A percentile compares a stretch with the other conserved stretches of the same genome.
These are phyloP conservation scores for Skeletonema marinoi DNA, from an alignment of 108 stramenopile species.

Conservation along the genomic window DNA sequence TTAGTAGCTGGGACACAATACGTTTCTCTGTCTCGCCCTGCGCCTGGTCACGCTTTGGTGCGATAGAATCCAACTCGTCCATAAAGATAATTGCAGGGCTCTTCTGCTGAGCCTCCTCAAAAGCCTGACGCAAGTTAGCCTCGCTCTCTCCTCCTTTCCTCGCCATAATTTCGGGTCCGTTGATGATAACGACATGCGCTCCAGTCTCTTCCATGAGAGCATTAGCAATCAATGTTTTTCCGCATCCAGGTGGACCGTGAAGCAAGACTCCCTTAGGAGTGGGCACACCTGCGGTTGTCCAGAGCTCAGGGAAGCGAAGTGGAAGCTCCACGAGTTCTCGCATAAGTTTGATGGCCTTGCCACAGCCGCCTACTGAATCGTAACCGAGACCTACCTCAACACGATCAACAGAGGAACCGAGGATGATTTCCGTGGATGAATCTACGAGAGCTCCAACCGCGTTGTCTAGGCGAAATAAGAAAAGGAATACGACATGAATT, in stretches of 20 bases:
- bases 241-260: conserved; percentile 97
- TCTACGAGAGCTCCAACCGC: conserved; percentile 65
- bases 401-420: conserved; percentile 70
- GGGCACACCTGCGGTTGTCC: conserved; percentile 95
- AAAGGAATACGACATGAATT: background rate
- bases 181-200: conserved; percentile 94
- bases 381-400: conserved; percentile 87
- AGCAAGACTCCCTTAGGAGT: conserved; percentile 96
- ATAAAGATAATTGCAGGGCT: conserved; percentile 97
- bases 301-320: conserved; percentile 93
- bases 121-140: conserved; percentile 94
- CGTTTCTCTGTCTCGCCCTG: conserved; percentile 95
- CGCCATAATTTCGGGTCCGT: conserved; percentile 98
- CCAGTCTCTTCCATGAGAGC: conserved; percentile 97
- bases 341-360: conserved; percentile 88
- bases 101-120: conserved; percentile 88
- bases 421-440: conserved; percentile 53
- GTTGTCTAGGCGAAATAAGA: conserved; percentile 11
- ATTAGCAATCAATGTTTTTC: conserved; percentile 96
- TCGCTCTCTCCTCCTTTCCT: conserved; percentile 96
- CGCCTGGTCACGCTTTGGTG: conserved; percentile 97
- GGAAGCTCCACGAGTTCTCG: conserved; percentile 96
- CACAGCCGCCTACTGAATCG: conserved; percentile 95
- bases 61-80: conserved; percentile 98
- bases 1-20: conserved; percentile 96